A percentile compares a stretch with the other conserved stretches of the same genome.
Conservation (phyloP, 768 basidiomycete genomes). For the Hydnum rufescens region DNA sequence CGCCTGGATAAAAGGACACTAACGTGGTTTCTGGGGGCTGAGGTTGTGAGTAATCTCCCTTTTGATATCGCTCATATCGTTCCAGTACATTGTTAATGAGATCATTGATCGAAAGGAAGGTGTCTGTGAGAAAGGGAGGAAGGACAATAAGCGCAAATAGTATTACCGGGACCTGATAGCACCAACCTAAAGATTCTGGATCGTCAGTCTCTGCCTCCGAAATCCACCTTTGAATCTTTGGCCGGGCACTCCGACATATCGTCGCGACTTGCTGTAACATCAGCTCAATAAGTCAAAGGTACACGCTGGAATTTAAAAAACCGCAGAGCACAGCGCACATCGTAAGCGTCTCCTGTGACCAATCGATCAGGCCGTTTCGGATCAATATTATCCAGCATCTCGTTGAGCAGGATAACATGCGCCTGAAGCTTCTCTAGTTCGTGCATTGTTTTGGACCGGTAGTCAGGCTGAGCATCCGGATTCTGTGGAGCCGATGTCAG, state of each 20-base stretch:
- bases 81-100: conserved; percentile 84
- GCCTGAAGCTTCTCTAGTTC: conserved; percentile 90
- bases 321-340: conserved; percentile 29
- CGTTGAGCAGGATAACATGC: conserved; percentile 88
- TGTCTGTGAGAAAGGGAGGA: conserved; percentile 48
- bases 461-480: conserved; percentile 86
- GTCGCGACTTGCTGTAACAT: conserved; percentile 62
- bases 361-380: conserved; percentile 51
- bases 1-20: background rate
- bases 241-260: conserved; percentile 61
- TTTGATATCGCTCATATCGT: conserved; percentile 85
- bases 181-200: conserved; percentile 64
- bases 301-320: background rate
- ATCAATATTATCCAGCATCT: conserved; percentile 89
- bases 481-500: conserved; percentile 23
- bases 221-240: conserved; percentile 96
- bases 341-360: conserved; percentile 79
- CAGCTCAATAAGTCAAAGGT: no score
- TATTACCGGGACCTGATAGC: conserved; percentile 16
- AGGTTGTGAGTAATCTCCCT: conserved; percentile 64
- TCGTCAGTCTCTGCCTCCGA: conserved; percentile 81
- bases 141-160: no score
- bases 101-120: conserved; percentile 90
- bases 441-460: conserved; percentile 68
- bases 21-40: conserved; percentile 39